Base-by-base conservation (phyloP, 2,329 filamentous ascomycete species). In the Penicillium hesseltinei region DNA sequence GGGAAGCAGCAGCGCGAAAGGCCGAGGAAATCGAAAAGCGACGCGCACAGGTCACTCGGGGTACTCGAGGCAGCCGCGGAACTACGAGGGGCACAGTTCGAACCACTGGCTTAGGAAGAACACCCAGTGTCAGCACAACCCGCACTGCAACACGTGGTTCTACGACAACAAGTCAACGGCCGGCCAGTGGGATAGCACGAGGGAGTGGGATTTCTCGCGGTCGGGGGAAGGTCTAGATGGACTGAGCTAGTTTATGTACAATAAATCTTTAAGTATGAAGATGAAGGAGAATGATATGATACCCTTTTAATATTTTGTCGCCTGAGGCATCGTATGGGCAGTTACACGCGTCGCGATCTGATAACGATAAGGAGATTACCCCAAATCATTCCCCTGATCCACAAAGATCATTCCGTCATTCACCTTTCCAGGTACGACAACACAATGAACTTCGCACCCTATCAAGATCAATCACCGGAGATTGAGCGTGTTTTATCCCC, bases 381-480 rank as follows among this genome's bases (percentile, higher is more conserved):
- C 54, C 53, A 38, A 51, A 21, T 48, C 17, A 36, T 45, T 54
- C 29, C 35, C 51, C 51, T 58, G 17, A 35, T 57, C 51, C 42
- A 40, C 42, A 21, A 44, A 21, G 33, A 62, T 35, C 31, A 35
- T 31, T 29, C 42, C 51, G 33, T 39, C 40, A 48, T 47, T 39
- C 25, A 15, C n/a, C 42, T 53, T 31, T 39, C 13, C 13, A 39
- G 43, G n/a, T 38, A 47, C 19, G 8, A 40, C 27, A 13, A 55
- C 59, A 78, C 67, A 55, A 94, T 94, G 90, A 90, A 97, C 79
- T 99, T 97, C 74, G 94, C 94, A 45, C 94, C 94, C 38, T 99
- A 97, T 78, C 94, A 97, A 80, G 93, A 93, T 75, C 89, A 89
- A 48, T 89, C 89, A 17, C 94, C 94, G 10, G 92, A 97, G 78